Base-by-base conservation (phyloP, 305 asterid genomes). In the Plantago rigida region DNA sequence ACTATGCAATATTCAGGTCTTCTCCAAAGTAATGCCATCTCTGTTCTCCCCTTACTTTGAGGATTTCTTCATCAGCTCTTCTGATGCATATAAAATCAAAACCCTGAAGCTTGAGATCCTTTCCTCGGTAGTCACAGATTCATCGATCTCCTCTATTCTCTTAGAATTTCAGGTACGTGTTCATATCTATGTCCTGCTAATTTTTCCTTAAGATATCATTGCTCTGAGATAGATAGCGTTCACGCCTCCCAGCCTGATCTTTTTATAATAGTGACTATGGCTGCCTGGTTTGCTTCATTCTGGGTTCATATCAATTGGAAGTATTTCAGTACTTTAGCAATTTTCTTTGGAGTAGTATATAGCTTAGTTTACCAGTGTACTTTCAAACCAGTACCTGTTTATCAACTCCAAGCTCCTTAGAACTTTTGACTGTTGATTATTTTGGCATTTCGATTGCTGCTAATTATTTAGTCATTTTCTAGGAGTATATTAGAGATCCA, bases 401-500 rank as follows among this genome's bases (percentile, higher is more conserved):
- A 22, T 22, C 26, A 22, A 22, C 26, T 22, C 26, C 26, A 22
- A 55, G 13, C n/a, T 31, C 9, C 51, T 12, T 34, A 12, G 28
- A 31, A 52, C 46, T 51, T 22, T 28, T 55, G 31, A 13, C 44
- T 54, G 68, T 68, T 24, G 36, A 39, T 62, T 39, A 54, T 60
- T 53, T 53, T 12, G 57, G 42, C 48, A 14, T 72, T 59, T 70
- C 71, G 59, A 45, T 51, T 71, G 74, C 66, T 66, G 56, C 76
- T 75, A 48, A 67, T 53, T 63, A 28, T 60, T 72, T 69, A 51
- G 64, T 73, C 60, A 62, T 68, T 63, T 74, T 39, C 54, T 77
- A 92, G 99, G 99, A 92, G 75, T 89, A 92, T 79, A 74, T 86
- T 56, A 88, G 89, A 79, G 99, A 92, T 73, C 94, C 94, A 65